These are phyloP conservation scores for Zoysia pacifica DNA, from an alignment of 176 grass and related monocot genomes.

Conservation along the genomic window DNA sequence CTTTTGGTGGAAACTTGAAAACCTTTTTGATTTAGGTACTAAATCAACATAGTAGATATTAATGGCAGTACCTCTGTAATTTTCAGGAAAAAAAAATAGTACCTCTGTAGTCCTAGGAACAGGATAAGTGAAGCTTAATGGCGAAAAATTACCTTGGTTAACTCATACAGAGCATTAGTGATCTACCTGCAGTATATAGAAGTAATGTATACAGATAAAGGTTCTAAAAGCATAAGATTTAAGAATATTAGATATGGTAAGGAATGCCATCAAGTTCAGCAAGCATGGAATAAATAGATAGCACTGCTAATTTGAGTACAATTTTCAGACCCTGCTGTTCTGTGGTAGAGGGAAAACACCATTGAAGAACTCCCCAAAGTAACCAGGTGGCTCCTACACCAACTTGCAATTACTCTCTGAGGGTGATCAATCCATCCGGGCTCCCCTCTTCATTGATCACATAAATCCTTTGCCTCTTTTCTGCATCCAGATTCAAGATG, in stretches of 20 bases:
- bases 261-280: neutral
- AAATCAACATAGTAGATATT: neutral
- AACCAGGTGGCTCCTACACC: slow-evolving; percentile 78
- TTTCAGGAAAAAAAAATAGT: neutral
- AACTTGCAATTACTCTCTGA: slow-evolving; percentile 91
- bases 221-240: neutral
- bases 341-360: slow-evolving; percentile 67
- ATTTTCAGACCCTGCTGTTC: slow-evolving; percentile 62
- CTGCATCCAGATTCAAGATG: slow-evolving; percentile 68
- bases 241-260: slow-evolving; percentile 2
- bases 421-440: slow-evolving; percentile 74
- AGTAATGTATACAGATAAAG: neutral
- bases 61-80: neutral
- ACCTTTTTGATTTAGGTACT: neutral
- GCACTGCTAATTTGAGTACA: slow-evolving; percentile 28
- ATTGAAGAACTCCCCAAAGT: slow-evolving; percentile 94
- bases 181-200: neutral
- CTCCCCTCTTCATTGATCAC: slow-evolving; percentile 50
- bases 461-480: slow-evolving; percentile 77
- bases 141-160: neutral
- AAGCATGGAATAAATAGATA: slow-evolving; percentile 1
- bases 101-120: neutral
- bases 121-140: neutral
- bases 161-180: slow-evolving; percentile 3
- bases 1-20: neutral